Evolutionary conservation across 495 filamentous ascomycete genomes (phyloP).

Genomic region (Lophiotrema nucula): DNA sequence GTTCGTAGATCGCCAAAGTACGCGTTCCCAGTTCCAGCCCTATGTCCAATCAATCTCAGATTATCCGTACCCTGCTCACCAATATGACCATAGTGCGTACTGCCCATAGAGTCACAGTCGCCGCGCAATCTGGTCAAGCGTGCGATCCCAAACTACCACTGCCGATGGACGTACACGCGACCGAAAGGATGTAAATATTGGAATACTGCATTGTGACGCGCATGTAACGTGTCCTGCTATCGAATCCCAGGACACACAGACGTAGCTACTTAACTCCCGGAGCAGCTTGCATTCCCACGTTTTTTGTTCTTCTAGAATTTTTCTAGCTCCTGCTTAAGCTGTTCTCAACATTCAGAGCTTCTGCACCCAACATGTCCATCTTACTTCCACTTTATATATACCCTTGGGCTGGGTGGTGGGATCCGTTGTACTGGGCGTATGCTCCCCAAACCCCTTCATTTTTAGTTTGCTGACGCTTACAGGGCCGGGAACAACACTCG

Average conservation of each 20-base stretch:
- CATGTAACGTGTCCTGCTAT: conserved; percentile 3
- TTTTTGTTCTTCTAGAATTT: background rate
- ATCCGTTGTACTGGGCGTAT: conserved; percentile 31
- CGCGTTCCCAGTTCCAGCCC: no score
- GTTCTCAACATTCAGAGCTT: background rate
- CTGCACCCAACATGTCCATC: conserved; percentile 9
- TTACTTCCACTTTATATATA: conserved; percentile 32
- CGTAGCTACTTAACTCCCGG: background rate
- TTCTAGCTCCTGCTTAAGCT: no score
- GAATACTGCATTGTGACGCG: conserved; percentile 19
- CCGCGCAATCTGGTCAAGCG: background rate
- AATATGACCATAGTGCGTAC: background rate
- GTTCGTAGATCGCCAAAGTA: no score
- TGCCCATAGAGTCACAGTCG: background rate
- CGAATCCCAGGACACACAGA: background rate
- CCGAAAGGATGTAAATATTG: conserved; percentile 5
- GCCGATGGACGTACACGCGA: background rate
- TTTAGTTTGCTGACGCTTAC: background rate
- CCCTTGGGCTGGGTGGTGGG: conserved; percentile 27
- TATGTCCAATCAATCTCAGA: background rate
- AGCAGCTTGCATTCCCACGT: background rate
- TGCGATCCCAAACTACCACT: background rate
- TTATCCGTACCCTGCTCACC: background rate
- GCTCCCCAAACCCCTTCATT: background rate
- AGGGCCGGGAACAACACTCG: conserved; percentile 9